phyloP scores from a whole-genome alignment of 305 asterid genomes.

The Nicotiana rustica region DNA sequence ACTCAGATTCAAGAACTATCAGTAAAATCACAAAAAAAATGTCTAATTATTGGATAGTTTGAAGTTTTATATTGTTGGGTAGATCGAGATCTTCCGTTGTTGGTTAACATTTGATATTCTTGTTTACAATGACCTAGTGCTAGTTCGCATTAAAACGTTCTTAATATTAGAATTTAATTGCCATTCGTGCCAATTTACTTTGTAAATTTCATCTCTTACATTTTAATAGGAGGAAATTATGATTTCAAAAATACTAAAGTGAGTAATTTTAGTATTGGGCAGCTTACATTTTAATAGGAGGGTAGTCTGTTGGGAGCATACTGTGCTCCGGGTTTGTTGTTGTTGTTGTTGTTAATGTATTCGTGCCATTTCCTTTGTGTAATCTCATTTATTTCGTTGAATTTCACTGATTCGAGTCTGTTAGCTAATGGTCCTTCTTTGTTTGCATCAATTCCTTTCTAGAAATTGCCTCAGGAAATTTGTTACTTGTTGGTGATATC shows the following conservation, averaged over 20 bases:
- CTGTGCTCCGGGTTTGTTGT: too few relatives aligned
- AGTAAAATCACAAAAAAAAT: background rate
- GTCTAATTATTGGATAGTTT: background rate
- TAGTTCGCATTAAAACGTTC: background rate
- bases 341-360: background rate
- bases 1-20: background rate
- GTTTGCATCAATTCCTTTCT: background rate
- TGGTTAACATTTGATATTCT: background rate
- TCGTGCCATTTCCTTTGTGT: background rate
- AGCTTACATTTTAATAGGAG: too few relatives aligned
- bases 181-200: background rate
- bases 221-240: too few relatives aligned
- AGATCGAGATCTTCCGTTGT: slow-evolving; percentile 3
- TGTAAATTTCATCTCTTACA: too few relatives aligned
- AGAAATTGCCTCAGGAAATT: slow-evolving; percentile 18
- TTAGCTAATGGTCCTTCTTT: background rate
- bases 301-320: too few relatives aligned
- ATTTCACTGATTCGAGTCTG: background rate
- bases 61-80: slow-evolving; percentile 1
- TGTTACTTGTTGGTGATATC: background rate
- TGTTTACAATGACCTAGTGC: background rate
- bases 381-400: background rate
- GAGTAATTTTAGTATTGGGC: too few relatives aligned
- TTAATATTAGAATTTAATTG: background rate
- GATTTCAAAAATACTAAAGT: too few relatives aligned